These are phyloP conservation scores for Linum lewisii DNA, from an alignment of 345 rosid species.

Conservation along the genomic window DNA sequence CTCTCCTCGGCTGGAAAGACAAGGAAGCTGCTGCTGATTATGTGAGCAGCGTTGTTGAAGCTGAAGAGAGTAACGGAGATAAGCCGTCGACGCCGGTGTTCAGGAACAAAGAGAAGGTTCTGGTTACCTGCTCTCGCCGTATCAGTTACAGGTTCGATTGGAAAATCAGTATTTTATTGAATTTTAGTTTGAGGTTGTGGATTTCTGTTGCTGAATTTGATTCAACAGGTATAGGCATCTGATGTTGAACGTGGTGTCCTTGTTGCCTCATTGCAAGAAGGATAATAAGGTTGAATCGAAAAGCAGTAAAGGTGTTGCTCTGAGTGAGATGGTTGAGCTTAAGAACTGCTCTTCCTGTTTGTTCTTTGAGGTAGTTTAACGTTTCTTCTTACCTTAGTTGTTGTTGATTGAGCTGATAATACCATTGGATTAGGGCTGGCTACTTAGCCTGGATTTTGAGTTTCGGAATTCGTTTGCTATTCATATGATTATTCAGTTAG, in stretches of 20 bases:
- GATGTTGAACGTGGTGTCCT: slow-evolving; percentile 91
- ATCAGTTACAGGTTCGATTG: slow-evolving; percentile 64
- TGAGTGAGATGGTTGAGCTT: slow-evolving; percentile 87
- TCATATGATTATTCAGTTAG: no score
- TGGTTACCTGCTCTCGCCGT: slow-evolving; percentile 89
- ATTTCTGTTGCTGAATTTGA: not conserved
- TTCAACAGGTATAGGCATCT: slow-evolving; percentile 78
- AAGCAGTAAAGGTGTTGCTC: slow-evolving; percentile 63
- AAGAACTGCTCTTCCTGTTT: slow-evolving; percentile 75
- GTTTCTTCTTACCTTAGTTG: not conserved
- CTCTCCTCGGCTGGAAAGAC: slow-evolving; percentile 82
- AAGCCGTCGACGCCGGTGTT: slow-evolving; percentile 17
- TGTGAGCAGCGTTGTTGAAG: not conserved
- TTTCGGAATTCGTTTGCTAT: not conserved
- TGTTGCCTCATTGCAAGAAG: slow-evolving; percentile 90
- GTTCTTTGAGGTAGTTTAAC: slow-evolving; percentile 67
- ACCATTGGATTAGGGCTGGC: not conserved
- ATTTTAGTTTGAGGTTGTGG: not conserved
- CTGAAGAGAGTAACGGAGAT: slow-evolving; percentile 21
- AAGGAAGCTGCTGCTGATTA: slow-evolving; percentile 11
- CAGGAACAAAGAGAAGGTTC: slow-evolving; percentile 92
- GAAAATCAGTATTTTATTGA: not conserved
- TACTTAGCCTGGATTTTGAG: not conserved
- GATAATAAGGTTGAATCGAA: slow-evolving; percentile 83
- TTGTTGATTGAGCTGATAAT: not conserved